phyloP scores from a whole-genome alignment of 1,284 basidiomycete species.

The Wolfiporia cocos region DNA sequence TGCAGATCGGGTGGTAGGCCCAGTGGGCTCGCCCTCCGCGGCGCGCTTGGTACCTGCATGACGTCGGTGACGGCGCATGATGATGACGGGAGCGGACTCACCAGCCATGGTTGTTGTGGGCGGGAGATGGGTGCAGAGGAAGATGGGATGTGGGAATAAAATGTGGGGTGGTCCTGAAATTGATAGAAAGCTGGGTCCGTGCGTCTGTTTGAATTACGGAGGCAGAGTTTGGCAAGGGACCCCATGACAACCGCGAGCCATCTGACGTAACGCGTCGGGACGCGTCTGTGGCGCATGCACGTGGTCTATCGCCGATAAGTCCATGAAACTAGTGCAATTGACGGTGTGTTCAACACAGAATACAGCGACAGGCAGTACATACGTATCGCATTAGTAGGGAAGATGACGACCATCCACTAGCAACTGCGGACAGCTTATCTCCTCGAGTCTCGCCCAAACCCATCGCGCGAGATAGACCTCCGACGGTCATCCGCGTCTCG shows the following conservation, averaged over 20 bases:
- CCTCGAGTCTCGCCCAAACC: conserved; percentile 13
- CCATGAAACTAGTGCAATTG: no score
- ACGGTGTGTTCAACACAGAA: no score
- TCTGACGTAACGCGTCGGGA: conserved; percentile 11
- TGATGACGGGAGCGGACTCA: conserved; percentile 17
- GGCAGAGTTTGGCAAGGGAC: background rate
- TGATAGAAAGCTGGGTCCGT: background rate
- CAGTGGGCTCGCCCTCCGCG: conserved; percentile 33
- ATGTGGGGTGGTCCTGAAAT: background rate
- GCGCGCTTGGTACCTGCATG: conserved; percentile 42
- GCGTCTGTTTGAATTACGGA: background rate
- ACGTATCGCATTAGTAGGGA: no score
- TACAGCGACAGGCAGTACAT: no score
- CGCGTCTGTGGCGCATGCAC: conserved; percentile 18
- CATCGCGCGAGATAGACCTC: conserved; percentile 16
- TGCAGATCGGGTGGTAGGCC: conserved; percentile 36
- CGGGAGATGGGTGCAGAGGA: conserved; percentile 6
- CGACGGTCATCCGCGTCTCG: conserved; percentile 12
- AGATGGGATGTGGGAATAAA: conserved; percentile 7
- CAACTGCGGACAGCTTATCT: no score
- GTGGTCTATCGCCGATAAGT: background rate
- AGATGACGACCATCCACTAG: no score
- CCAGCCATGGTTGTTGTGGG: conserved; percentile 22
- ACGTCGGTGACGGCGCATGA: background rate
- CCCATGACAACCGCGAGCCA: conserved; percentile 9